Base-by-base conservation (phyloP, 2,329 filamentous ascomycete species). In the Arthrocladium fulminans region DNA sequence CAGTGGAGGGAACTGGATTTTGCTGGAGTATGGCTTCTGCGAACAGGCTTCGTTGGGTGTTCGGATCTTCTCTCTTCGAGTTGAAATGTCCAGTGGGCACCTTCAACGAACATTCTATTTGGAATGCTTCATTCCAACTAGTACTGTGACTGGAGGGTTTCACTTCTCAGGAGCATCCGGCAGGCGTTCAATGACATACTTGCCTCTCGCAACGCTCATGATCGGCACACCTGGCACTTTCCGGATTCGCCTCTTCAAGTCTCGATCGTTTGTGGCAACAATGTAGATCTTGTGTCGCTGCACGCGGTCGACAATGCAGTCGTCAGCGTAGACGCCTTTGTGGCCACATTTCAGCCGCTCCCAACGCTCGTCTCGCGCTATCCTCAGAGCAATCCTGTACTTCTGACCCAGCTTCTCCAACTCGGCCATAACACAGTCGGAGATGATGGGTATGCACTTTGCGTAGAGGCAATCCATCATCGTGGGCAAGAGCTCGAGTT, bases 401-500 rank as follows among this genome's bases (percentile, higher is more conserved):
- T 92, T 92, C 2, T 80, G 79, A 0, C 90, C 89, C 8, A 96
- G 75, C 65, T 94, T 94, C 64, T 95, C 88, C 55, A 96, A 68
- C 66, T 95, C 88, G 48, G 82, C 83, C 77, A 89, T 83, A 57
- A 83, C 82, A 70, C 85, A 89, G 56, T 80, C 78, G 1, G 88
- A 95, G 57, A 97, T 88, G 55, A 92, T 84, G 15, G 88, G 88
- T 19, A 82, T 87, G 65, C 86, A 92, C 61, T 94, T 94, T 15
- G 90, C 90, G 65, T 89, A 94, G 3, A 98, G 76, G 47, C 86
- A 85, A 65, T 96, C 88, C 87, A 96, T 95, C 73, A 96, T 86
- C 2, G 84, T 82, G 52, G 90, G 83, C 17, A 94, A 76, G 10
- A 97, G 72, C 27, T 89, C 87, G 17, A 97, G 79, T 70, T 98